These are phyloP conservation scores for Penicillium verhagenii DNA, from an alignment of 495 filamentous ascomycete species.

Conservation along the genomic window DNA sequence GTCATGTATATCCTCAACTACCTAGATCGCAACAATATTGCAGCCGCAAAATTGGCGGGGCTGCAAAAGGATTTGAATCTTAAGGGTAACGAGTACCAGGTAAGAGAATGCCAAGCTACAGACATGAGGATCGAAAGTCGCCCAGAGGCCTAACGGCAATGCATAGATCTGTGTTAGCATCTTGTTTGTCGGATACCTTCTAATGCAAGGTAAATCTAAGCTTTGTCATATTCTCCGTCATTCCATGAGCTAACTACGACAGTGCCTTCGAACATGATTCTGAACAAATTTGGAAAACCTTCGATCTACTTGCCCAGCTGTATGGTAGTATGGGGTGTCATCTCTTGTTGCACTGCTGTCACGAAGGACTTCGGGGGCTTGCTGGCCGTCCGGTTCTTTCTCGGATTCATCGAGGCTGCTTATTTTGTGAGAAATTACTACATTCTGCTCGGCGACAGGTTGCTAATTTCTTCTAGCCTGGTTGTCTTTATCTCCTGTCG, in stretches of 20 bases:
- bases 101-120: neutral
- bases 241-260: conserved; percentile 4
- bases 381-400: conserved; percentile 35
- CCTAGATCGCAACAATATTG: conserved; percentile 46
- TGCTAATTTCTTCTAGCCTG: conserved; percentile 22
- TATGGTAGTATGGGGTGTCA: conserved; percentile 50
- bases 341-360: conserved; percentile 44
- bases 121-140: neutral
- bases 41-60: conserved; percentile 34
- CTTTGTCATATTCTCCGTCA: conserved; percentile 28
- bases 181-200: conserved; percentile 52
- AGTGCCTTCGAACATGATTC: conserved; percentile 59
- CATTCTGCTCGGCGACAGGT: neutral
- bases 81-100: conserved; percentile 40
- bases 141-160: conserved; percentile 8
- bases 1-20: conserved; percentile 54
- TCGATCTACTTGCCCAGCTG: conserved; percentile 35
- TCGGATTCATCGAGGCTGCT: conserved; percentile 51
- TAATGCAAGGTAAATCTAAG: conserved; percentile 24
- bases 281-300: conserved; percentile 41
- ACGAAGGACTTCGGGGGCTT: conserved; percentile 42
- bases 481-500: conserved; percentile 43
- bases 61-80: conserved; percentile 44
- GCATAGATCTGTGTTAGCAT: conserved; percentile 51
- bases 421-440: conserved; percentile 28